Evolutionary conservation across 805 yeast species (phyloP), one percentile per base, ranked within the genome.

Genomic region (Kodamaea jinghongensis): DNA sequence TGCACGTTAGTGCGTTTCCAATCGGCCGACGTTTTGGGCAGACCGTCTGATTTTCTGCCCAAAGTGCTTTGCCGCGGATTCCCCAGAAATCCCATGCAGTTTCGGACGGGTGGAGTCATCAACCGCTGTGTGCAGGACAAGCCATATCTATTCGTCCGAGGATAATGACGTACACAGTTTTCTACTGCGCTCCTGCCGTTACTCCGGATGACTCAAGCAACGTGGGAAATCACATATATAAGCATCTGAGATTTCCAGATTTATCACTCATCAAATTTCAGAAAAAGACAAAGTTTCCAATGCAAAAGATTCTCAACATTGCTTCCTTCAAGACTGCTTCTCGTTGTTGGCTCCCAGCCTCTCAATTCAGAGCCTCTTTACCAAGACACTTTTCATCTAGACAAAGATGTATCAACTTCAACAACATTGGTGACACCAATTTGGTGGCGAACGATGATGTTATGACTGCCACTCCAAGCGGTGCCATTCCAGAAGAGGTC

Each of bases 301-400:
- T 32, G 36, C 25, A 12, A 23, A 38, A 38, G 17, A 31, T 65
- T 30, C 51, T 65, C 34, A 57, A 58, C 36, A 56, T 68, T 30
- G 51, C 69, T 25, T 49, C 66, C 13, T 59, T 55, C 54, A 66
- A 62, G 49, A 68, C 74, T 34, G 70, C 73, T 38, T 53, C 71
- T 34, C 63, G 70, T 44, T 66, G 71, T 51, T 68, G 73, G 73
- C 49, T 68, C 17, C 69, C 70, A 33, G 47, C 52, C 28, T 59
- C 56, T 35, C 49, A 48, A 35, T 26, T 36, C 32, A 37, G 31
- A 39, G 43, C 41, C 17, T 40, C 41, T 39, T 39, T 46, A 16
- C 37, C 42, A 32, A 57, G 72, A 46, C 53, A 46, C 41, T 67
- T 66, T 34, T 64, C 71, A 23, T 61, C 70, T 1, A 55, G 53